Evolutionary conservation across 768 basidiomycete species (phyloP).

Genomic region (Lentinus tigrinus): DNA sequence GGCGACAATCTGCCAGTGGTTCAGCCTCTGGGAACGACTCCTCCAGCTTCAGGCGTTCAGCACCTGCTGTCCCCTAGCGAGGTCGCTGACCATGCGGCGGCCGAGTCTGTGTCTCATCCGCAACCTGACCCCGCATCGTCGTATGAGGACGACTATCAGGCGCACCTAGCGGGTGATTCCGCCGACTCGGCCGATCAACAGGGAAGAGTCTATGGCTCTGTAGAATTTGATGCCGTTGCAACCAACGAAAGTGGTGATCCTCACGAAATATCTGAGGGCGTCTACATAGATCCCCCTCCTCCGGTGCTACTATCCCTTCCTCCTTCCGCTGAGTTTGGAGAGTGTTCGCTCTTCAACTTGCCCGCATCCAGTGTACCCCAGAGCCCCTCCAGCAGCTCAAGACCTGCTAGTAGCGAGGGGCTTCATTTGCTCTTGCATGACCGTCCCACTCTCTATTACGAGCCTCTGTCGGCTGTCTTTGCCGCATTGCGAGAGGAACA

Average conservation of each 20-base stretch:
- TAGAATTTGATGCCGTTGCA: neutral
- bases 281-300: constrained; percentile 76
- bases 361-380: constrained; percentile 27
- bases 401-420: neutral
- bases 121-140: no score
- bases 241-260: constrained; percentile 7
- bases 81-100: no score
- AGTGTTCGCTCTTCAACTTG: constrained; percentile 58
- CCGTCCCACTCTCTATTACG: constrained; percentile 73
- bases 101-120: no score
- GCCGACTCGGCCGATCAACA: neutral
- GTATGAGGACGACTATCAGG: no score
- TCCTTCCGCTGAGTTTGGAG: constrained; percentile 38
- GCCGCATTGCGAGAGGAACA: constrained; percentile 70
- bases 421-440: constrained; percentile 53
- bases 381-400: constrained; percentile 17
- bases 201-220: no score
- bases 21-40: no score
- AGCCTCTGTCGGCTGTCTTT: constrained; percentile 68
- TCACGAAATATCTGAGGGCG: constrained; percentile 38
- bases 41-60: no score
- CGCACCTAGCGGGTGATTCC: no score
- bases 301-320: constrained; percentile 53
- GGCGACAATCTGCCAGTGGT: no score
- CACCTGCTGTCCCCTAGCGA: no score